Evolutionary conservation across 1,284 basidiomycete species (phyloP), one percentile per base, ranked within the genome.

Genomic region (Psilocybe mexicana): DNA sequence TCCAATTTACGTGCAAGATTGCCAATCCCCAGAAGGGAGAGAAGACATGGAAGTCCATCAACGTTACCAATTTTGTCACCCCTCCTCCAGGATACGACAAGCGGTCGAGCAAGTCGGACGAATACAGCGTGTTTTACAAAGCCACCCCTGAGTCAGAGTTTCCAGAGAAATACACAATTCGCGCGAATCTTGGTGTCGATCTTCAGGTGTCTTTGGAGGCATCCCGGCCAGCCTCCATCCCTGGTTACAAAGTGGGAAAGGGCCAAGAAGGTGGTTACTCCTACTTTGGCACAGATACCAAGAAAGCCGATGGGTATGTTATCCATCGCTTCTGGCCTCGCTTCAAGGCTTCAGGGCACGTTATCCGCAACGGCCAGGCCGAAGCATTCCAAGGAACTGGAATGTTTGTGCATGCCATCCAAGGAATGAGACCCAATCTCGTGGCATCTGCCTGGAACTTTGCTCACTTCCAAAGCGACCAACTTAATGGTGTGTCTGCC

Each of bases 401-500:
- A 40, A 93, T 95, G 87, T 91, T 98, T 70, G 84, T 97, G 24
- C 93, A 97, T 73, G 96, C 97, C 28, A 96, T 99, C 72, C 97
- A 99, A 74, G 96, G 96, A 68, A 98, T 99, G 94, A 86, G 95
- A 8, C 94, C 96, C 54, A 94, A 99, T 74, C 83, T 95, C 56
- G 87, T 98, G 62, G 97, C 97, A 3, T 80, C 93, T 14, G 79
- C 88, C 24, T 99, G 97, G 97, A 98, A 98, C 80, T 99, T 99
- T 79, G 89, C 82, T 53, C 85, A 93, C 76, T 99, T 99, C 82
- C 80, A 92, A 75, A 85, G 86, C 74, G 67, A 79, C 48, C 73
- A 82, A 58, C 77, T 84, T 66, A 91, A 86, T n/a, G 88, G 88
- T 7, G 88, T 94, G 8, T 86, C 91, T 53, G 91, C 94, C 14